Evolutionary conservation across 2,329 filamentous ascomycete species (phyloP).

Genomic region (Aspergillus novofumigatus): DNA sequence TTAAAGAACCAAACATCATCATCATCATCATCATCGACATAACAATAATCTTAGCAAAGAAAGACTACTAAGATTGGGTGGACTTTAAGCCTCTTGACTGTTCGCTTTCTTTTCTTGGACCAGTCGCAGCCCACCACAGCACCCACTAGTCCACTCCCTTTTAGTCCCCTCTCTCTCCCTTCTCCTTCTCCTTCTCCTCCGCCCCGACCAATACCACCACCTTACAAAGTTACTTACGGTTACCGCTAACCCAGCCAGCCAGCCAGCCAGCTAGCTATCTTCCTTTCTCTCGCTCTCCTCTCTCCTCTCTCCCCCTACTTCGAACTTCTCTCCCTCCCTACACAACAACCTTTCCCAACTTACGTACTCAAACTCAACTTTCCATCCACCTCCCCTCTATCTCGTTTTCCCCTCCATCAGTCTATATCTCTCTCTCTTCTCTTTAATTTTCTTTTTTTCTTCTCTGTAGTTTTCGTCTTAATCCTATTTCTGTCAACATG

Average conservation of each 20-base stretch:
- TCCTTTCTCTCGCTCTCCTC: slow-evolving; percentile 6
- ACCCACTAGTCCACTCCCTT: neutral
- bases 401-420: slow-evolving; percentile 32
- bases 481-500: slow-evolving; percentile 48
- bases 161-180: no score
- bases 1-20: neutral
- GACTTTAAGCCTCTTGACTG: no score
- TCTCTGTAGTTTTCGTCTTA: slow-evolving; percentile 26
- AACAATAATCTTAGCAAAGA: no score
- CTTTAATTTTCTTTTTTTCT: slow-evolving; percentile 27
- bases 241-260: slow-evolving; percentile 1
- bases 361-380: slow-evolving; percentile 22
- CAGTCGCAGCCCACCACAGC: no score
- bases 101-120: no score
- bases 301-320: slow-evolving; percentile 10
- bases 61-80: no score
- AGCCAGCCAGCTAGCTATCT: slow-evolving; percentile 6
- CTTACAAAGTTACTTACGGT: neutral
- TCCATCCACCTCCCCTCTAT: slow-evolving; percentile 36
- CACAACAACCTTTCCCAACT: neutral
- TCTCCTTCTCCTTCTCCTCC: slow-evolving; percentile 8
- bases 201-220: slow-evolving; percentile 9
- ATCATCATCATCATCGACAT: neutral
- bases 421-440: slow-evolving; percentile 25
- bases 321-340: slow-evolving; percentile 20